phyloP scores from a whole-genome alignment of 805 yeast species.

The Kregervanrija pseudodelftensis region DNA sequence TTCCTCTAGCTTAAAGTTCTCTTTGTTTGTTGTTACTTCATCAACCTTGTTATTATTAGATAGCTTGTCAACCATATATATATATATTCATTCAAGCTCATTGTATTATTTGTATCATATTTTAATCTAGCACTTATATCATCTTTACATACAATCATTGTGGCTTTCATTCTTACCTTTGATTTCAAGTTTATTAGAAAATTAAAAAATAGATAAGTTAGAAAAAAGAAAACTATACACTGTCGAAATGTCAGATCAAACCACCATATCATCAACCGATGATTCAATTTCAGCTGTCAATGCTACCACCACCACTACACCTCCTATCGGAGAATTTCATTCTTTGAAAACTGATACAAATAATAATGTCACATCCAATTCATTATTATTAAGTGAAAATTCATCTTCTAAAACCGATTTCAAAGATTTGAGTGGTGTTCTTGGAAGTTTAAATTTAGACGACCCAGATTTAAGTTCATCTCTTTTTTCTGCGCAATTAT shows the following conservation, averaged over 20 bases:
- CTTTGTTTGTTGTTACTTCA: too few relatives aligned
- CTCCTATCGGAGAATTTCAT: conserved; percentile 23
- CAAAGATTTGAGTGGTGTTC: conserved; percentile 41
- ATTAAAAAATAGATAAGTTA: neutral
- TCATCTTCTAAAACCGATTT: conserved; percentile 13
- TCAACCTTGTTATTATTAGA: too few relatives aligned
- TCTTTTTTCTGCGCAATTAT: conserved; percentile 20
- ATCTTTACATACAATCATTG: neutral
- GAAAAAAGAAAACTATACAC: neutral
- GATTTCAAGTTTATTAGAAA: too few relatives aligned
- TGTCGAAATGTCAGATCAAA: conserved; percentile 26
- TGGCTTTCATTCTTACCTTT: neutral
- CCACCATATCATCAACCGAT: conserved; percentile 28
- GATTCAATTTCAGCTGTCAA: conserved; percentile 21
- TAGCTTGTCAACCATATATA: too few relatives aligned
- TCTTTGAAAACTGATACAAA: too few relatives aligned
- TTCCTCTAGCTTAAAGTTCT: too few relatives aligned
- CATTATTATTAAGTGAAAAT: neutral
- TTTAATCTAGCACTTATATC: neutral
- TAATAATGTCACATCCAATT: too few relatives aligned
- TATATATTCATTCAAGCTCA: too few relatives aligned
- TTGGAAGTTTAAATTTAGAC: conserved; percentile 39
- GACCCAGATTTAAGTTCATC: conserved; percentile 10
- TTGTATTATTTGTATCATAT: too few relatives aligned
- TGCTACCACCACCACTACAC: conserved; percentile 25